These are phyloP conservation scores for Dacryopinax spathularia DNA, from an alignment of 768 basidiomycete species.

Conservation along the genomic window DNA sequence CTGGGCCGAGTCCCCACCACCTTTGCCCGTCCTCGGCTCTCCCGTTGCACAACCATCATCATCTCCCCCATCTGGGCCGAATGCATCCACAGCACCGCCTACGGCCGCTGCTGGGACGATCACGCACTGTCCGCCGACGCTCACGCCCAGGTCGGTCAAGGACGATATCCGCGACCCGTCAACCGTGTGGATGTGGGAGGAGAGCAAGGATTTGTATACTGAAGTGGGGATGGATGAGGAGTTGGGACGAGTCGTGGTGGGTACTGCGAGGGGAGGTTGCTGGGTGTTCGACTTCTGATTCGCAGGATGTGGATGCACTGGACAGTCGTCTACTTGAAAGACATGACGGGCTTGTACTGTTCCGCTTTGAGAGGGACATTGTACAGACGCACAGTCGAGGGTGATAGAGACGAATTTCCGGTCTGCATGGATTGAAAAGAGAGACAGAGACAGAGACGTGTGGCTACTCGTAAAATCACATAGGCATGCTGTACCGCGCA, in stretches of 20 bases:
- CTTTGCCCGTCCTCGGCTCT: neutral
- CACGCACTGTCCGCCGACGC: neutral
- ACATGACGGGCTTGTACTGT: too few relatives aligned
- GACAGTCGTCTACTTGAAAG: too few relatives aligned
- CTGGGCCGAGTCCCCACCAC: neutral
- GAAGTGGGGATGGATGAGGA: neutral
- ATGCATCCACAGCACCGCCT: neutral
- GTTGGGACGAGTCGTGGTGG: neutral
- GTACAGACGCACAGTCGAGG: too few relatives aligned
- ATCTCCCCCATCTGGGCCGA: neutral
- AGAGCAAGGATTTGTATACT: neutral
- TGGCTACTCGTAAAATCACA: too few relatives aligned
- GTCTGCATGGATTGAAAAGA: too few relatives aligned
- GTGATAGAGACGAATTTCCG: too few relatives aligned
- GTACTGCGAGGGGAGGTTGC: neutral
- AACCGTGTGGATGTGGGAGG: slow-evolving; percentile 2
- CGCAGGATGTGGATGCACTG: too few relatives aligned
- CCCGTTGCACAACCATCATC: neutral
- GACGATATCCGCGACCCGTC: neutral
- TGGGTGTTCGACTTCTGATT: neutral
- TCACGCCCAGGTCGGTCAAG: neutral
- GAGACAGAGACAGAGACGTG: too few relatives aligned
- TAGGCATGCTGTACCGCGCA: too few relatives aligned
- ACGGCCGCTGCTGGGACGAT: neutral
- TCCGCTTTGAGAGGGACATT: too few relatives aligned